These are phyloP conservation scores for Reutealis trisperma DNA, from an alignment of 345 rosid genomes.

Conservation along the genomic window DNA sequence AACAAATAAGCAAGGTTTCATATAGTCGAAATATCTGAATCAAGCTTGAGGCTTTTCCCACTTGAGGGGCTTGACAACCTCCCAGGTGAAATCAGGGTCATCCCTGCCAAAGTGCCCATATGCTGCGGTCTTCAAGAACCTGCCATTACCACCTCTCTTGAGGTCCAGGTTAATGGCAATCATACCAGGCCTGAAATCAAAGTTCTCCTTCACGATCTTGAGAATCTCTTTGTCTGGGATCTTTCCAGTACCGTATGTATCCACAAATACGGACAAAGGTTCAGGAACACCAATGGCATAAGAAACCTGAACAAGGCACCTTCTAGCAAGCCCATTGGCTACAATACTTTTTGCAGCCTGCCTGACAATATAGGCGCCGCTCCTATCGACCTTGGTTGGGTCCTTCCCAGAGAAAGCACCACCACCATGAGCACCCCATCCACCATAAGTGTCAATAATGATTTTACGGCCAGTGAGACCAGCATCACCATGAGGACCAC, in stretches of 20 bases:
- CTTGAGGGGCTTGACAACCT: constrained; percentile 58
- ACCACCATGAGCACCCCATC: constrained; percentile 83
- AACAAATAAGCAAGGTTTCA: background rate
- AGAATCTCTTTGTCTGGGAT: constrained; percentile 84
- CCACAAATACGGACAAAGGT: constrained; percentile 58
- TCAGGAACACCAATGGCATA: constrained; percentile 68
- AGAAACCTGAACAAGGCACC: constrained; percentile 67
- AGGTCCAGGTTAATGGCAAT: constrained; percentile 74
- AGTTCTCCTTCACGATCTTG: constrained; percentile 75
- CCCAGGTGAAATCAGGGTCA: constrained; percentile 76
- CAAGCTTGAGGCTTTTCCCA: constrained; percentile 44
- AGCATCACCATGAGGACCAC: constrained; percentile 81
- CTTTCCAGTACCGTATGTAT: constrained; percentile 56
- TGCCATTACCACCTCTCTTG: constrained; percentile 72
- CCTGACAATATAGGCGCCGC: constrained; percentile 74
- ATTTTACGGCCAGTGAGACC: constrained; percentile 86
- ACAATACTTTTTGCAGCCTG: constrained; percentile 82
- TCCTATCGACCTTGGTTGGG: constrained; percentile 78
- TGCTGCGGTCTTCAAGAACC: constrained; percentile 84
- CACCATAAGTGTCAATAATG: constrained; percentile 79
- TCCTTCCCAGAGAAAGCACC: constrained; percentile 88
- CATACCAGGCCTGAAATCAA: constrained; percentile 91
- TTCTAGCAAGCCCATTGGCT: constrained; percentile 54
- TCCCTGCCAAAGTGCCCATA: constrained; percentile 85
- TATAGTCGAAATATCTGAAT: background rate